These are phyloP conservation scores for Colletotrichum sp. DNA, from an alignment of 2,329 filamentous ascomycete species.

Conservation along the genomic window DNA sequence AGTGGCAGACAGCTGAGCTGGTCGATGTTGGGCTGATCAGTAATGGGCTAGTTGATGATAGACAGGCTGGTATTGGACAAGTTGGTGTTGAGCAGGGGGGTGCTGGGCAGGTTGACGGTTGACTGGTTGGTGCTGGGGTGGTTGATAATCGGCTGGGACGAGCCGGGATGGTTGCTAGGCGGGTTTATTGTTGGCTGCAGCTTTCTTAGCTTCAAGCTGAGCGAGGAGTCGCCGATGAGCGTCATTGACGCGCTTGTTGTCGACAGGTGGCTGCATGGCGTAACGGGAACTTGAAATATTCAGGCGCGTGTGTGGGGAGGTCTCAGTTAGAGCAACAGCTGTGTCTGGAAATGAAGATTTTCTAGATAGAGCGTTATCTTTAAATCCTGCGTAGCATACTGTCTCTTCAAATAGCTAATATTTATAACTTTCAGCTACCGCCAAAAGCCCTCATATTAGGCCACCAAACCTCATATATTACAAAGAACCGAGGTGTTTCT, in stretches of 20 bases:
- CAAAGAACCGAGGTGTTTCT: not conserved
- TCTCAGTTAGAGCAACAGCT: not conserved
- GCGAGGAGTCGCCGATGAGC: not conserved
- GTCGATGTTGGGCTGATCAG: not conserved
- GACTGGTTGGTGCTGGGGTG: not conserved
- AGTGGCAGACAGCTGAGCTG: not conserved
- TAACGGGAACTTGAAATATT: not conserved
- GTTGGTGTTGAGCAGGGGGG: not conserved
- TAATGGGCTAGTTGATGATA: not conserved
- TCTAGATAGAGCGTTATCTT: not conserved
- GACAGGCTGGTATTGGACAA: not conserved
- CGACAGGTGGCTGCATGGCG: not conserved
- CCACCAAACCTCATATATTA: not conserved
- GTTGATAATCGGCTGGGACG: not conserved
- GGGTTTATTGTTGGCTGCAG: not conserved
- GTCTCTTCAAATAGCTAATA: not conserved
- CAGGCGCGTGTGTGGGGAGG: not conserved
- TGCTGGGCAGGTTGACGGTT: not conserved
- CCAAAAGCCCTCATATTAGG: not conserved
- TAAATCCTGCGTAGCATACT: not conserved
- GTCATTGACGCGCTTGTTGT: not conserved
- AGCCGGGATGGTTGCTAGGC: not conserved
- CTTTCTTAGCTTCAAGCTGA: not conserved
- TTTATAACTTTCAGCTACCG: not conserved
- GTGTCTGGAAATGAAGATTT: not conserved